Evolutionary conservation across 2,329 filamentous ascomycete genomes (phyloP), one percentile per base, ranked within the genome.

Genomic region (Pseudonectria buxi): DNA sequence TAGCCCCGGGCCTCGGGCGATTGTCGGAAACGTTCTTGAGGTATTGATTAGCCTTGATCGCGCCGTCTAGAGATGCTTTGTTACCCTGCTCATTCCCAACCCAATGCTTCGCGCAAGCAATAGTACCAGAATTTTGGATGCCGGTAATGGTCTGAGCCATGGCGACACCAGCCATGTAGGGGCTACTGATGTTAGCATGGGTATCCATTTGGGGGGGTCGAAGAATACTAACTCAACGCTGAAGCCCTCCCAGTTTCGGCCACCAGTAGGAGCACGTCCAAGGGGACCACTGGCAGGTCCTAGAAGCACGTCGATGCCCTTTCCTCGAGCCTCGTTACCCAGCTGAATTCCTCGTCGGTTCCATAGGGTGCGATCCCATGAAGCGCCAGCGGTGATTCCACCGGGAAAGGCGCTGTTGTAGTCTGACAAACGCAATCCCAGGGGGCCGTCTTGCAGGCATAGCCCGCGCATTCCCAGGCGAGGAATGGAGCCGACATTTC

Each of bases 371-470:
- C 82, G 76, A 58, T 89, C 83, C 72, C 83, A 95, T 1, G 87
- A 86, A n/a, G 86, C 84, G 11, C 83, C 89, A 22, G 85, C 75
- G 6, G 85, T 88, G 48, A 88, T 71, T 31, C 84, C 87, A 0
- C 82, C 80, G 1, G 84, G 75, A 58, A 94, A 95, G 2, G 82
- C 88, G 25, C 85, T 90, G 53, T 78, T 79, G 60, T 83, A 90
- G 60, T 94, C 87, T 46, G 76, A 67, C 39, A 81, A 74, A 34
- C 88, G 83, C 37, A 95, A 68, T 41, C 88, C 89, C 2, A 92
- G 68, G 6, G 88, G 88, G 3, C 83, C 81, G 56, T 95, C 89
- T 53, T 95, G 87, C 68, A 92, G 66, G 58, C 89, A 95, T n/a
- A 94, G 66, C 16, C 78, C 71, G 47, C 74, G 78, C 49, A 88